A percentile compares a stretch with the other conserved stretches of the same genome.
phyloP scores from a whole-genome alignment of 2,329 filamentous ascomycete genomes.

The Fusarium sp. region DNA sequence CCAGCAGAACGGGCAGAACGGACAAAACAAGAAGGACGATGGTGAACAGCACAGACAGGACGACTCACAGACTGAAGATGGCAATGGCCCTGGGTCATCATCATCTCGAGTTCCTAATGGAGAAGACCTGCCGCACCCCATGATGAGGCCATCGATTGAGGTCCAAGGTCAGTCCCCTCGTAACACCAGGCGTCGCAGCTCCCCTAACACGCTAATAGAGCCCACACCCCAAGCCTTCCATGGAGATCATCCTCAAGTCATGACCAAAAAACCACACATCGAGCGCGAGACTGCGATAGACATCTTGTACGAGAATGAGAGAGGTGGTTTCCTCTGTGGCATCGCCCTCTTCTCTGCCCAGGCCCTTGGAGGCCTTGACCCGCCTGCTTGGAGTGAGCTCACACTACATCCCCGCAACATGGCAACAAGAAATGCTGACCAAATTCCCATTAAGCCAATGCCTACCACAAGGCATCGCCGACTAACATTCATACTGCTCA shows the following conservation, averaged over 20 bases:
- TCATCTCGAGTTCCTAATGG: constrained; percentile 14
- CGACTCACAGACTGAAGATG: constrained; percentile 27
- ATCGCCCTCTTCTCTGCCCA: constrained; percentile 88
- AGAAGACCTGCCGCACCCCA: constrained; percentile 31
- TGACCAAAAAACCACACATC: constrained; percentile 48
- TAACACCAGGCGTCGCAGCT: not conserved
- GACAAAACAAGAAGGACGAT: constrained; percentile 21
- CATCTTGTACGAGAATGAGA: constrained; percentile 94
- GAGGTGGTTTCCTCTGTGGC: constrained; percentile 90
- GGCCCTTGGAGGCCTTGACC: constrained; percentile 88
- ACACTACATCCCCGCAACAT: not conserved
- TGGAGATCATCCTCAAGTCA: constrained; percentile 49
- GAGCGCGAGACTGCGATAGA: constrained; percentile 75
- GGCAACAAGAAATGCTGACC: constrained; percentile 14
- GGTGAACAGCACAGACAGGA: constrained; percentile 17
- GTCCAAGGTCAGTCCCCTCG: constrained; percentile 45
- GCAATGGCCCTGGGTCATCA: constrained; percentile 2
- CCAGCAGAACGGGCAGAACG: constrained; percentile 3
- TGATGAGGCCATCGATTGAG: constrained; percentile 49
- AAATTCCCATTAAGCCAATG: constrained; percentile 64
- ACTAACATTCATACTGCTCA: constrained; percentile 86
- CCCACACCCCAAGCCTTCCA: constrained; percentile 45
- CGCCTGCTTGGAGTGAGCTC: constrained; percentile 77
- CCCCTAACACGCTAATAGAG: constrained; percentile 39
- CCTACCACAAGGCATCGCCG: constrained; percentile 68